Evolutionary conservation across 2,329 filamentous ascomycete genomes (phyloP).

Genomic region (Aspergillus luchuensis): DNA sequence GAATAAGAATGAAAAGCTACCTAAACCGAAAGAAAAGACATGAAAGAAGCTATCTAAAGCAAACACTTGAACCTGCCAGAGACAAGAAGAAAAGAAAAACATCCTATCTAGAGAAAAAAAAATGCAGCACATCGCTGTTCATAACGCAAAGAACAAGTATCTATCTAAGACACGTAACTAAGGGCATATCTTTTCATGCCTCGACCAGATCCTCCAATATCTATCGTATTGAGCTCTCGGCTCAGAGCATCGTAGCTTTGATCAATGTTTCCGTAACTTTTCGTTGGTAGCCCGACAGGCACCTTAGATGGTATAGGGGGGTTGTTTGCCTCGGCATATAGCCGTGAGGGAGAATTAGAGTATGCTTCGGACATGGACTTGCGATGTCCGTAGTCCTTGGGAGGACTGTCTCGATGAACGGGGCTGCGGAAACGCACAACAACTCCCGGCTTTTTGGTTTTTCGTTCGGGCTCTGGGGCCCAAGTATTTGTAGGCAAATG

Average conservation of each 20-base stretch:
- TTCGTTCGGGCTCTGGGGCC: constrained; percentile 67
- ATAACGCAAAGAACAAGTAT: not conserved
- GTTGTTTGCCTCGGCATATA: constrained; percentile 34
- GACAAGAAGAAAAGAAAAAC: not conserved
- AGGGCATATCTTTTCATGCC: constrained; percentile 21
- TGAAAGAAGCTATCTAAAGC: not conserved
- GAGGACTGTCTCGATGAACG: constrained; percentile 30
- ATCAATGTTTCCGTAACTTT: constrained; percentile 32
- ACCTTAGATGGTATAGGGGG: constrained; percentile 49
- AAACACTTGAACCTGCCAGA: not conserved
- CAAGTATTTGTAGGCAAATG: constrained; percentile 66
- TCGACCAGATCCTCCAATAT: constrained; percentile 42
- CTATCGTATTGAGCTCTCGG: constrained; percentile 57
- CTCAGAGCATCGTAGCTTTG: constrained; percentile 54
- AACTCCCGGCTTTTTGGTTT: constrained; percentile 52
- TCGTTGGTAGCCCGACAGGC: constrained; percentile 38
- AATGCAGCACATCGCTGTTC: not conserved
- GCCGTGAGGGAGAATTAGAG: constrained; percentile 27
- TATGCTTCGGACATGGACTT: constrained; percentile 36
- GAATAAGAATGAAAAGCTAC: not conserved
- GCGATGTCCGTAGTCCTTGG: constrained; percentile 16
- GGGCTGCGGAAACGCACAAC: constrained; percentile 51
- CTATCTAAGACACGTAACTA: not conserved
- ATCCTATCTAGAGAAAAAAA: not conserved
- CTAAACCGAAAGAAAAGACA: not conserved